Base-by-base conservation (phyloP, 1,284 basidiomycete species). In the Phellopilus nigrolimitatus region DNA sequence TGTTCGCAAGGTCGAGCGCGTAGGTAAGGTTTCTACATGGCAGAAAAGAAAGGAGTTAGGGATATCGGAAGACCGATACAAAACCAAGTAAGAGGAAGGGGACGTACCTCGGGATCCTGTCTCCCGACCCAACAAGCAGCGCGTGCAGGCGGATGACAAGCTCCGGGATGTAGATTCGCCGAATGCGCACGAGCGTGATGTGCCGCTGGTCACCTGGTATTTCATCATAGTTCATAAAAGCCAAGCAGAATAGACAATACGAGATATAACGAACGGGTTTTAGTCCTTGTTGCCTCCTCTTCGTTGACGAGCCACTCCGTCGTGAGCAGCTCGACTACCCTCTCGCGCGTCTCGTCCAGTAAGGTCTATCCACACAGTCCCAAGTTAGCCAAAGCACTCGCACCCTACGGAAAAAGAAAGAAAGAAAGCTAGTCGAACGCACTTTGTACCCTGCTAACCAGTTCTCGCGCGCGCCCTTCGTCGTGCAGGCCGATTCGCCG, bases 111-210 rank as follows among this genome's bases (percentile, higher is more conserved):
- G n/a, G n/a, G n/a, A n/a, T n/a, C n/a, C n/a, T n/a, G n/a, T n/a
- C n/a, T n/a, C n/a, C n/a, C n/a, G n/a, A n/a, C n/a, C n/a, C n/a
- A n/a, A n/a, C n/a, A n/a, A n/a, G n/a, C n/a, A n/a, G n/a, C n/a
- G n/a, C n/a, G n/a, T n/a, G n/a, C n/a, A n/a, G n/a, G n/a, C n/a
- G n/a, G n/a, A n/a, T n/a, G n/a, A n/a, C n/a, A n/a, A n/a, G n/a
- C n/a, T n/a, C n/a, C n/a, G 95, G 95, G 17, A 98, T 75, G 67
- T 90, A 95, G 33, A 95, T 84, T 60, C 91, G 85, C 27, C 95
- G 80, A 53, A 97, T 90, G 19, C 87, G 79, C 2, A 76, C 69
- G 45, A 97, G 78, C 59, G 97, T 91, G 21, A 71, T 71, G 17
- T 72, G 70, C 10, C 90, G 74, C 9, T 75, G 76, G 47, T 85